These are phyloP conservation scores for Polygonum aviculare DNA, from an alignment of 148 eudicot species.

Conservation along the genomic window DNA sequence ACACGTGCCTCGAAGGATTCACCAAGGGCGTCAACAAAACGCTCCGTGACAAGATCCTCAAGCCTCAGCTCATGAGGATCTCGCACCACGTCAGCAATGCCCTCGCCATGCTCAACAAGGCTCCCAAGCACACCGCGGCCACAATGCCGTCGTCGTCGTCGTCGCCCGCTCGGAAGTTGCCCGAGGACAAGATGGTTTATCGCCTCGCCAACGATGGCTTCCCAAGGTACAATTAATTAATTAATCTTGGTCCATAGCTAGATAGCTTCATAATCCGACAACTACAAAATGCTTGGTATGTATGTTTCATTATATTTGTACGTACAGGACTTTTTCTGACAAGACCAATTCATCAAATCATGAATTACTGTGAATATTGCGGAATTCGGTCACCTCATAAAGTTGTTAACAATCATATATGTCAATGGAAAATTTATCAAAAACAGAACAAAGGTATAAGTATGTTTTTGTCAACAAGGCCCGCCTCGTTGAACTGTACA, in stretches of 20 bases:
- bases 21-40: constrained; percentile 30
- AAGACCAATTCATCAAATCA: too few relatives aligned
- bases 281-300: too few relatives aligned
- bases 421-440: not conserved
- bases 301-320: too few relatives aligned
- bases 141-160: not conserved
- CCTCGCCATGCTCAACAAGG: constrained; percentile 56
- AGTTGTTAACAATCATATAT: too few relatives aligned
- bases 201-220: not conserved
- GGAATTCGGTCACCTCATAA: too few relatives aligned
- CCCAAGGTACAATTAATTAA: not conserved
- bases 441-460: not conserved
- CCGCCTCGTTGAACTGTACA: not conserved
- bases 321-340: too few relatives aligned
- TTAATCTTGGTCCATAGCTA: not conserved
- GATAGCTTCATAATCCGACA: too few relatives aligned
- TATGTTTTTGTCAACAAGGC: not conserved
- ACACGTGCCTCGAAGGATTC: constrained; percentile 80
- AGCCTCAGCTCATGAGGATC: constrained; percentile 25
- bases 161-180: not conserved
- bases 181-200: not conserved
- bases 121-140: not conserved
- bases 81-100: constrained; percentile 73
- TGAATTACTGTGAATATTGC: too few relatives aligned
- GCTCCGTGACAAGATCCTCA: constrained; percentile 22